These are phyloP conservation scores for Microglena sp. DNA, from an alignment of 139 green algal species.

Conservation along the genomic window DNA sequence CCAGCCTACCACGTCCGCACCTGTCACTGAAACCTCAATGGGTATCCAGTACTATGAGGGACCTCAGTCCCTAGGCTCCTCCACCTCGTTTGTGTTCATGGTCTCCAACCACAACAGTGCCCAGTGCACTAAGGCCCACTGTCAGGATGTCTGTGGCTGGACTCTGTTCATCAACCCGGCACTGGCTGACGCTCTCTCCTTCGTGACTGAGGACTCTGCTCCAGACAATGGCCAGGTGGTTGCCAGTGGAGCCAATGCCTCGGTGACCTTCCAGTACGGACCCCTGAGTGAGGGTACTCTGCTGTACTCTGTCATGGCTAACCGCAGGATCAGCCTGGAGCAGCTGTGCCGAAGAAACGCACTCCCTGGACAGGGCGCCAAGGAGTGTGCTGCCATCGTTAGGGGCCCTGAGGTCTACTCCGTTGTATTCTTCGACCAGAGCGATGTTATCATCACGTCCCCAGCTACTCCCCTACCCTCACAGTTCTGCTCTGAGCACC, in stretches of 20 bases:
- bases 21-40: slow-evolving; percentile 9
- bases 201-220: slow-evolving; percentile 1
- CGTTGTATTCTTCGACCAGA: slow-evolving; percentile 18
- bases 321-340: no score
- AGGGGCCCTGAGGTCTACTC: slow-evolving; percentile 2
- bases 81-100: slow-evolving; percentile 21
- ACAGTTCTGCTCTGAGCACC: neutral
- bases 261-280: slow-evolving; percentile 21
- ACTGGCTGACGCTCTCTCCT: neutral
- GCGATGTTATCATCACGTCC: slow-evolving; percentile 12
- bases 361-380: slow-evolving; percentile 17
- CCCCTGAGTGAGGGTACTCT: neutral
- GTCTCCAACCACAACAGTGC: slow-evolving; percentile 16
- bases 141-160: slow-evolving; percentile 22
- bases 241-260: neutral
- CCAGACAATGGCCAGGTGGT: no score
- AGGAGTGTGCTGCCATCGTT: slow-evolving; percentile 16
- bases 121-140: slow-evolving; percentile 9
- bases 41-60: slow-evolving; percentile 24
- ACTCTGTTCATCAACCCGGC: slow-evolving; percentile 11
- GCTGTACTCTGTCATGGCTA: no score
- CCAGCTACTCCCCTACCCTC: neutral
- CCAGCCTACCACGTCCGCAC: slow-evolving; percentile 1
- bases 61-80: neutral
- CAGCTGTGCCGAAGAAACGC: slow-evolving; percentile 18